Evolutionary conservation across 495 filamentous ascomycete genomes (phyloP).

Genomic region (Penicillium turbatum): DNA sequence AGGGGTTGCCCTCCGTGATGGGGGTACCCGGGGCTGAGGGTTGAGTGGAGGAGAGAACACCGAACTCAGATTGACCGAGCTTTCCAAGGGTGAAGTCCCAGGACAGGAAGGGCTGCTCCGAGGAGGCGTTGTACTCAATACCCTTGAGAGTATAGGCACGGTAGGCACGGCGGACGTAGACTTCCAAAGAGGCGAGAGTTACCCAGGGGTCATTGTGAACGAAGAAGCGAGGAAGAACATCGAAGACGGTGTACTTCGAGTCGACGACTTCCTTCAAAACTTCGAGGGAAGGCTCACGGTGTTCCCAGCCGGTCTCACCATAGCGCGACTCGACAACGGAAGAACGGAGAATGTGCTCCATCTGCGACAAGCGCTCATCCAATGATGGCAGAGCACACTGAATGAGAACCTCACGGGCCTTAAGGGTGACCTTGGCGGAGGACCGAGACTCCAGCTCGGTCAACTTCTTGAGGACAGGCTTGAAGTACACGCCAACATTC

Average conservation of each 20-base stretch:
- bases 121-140: conserved; percentile 77
- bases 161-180: conserved; percentile 94
- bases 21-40: conserved; percentile 88
- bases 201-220: conserved; percentile 93
- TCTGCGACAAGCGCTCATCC: conserved; percentile 89
- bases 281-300: conserved; percentile 81
- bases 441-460: conserved; percentile 87
- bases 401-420: conserved; percentile 93
- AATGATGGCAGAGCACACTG: conserved; percentile 94
- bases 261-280: conserved; percentile 96
- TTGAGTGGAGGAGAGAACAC: conserved; percentile 66
- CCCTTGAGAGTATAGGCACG: conserved; percentile 87
- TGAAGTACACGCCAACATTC: conserved; percentile 85
- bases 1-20: conserved; percentile 54
- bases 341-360: conserved; percentile 97
- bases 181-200: conserved; percentile 86
- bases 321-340: conserved; percentile 96
- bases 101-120: conserved; percentile 75
- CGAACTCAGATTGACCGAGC: conserved; percentile 84
- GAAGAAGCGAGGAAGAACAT: conserved; percentile 92
- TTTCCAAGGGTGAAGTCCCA: conserved; percentile 97
- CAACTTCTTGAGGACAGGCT: conserved; percentile 74
- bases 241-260: conserved; percentile 96
- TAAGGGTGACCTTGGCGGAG: conserved; percentile 92
- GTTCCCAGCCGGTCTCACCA: conserved; percentile 95